Evolutionary conservation across 2,329 filamentous ascomycete genomes (phyloP), one percentile per base, ranked within the genome.

Genomic region (Aureobasidium uvarum): DNA sequence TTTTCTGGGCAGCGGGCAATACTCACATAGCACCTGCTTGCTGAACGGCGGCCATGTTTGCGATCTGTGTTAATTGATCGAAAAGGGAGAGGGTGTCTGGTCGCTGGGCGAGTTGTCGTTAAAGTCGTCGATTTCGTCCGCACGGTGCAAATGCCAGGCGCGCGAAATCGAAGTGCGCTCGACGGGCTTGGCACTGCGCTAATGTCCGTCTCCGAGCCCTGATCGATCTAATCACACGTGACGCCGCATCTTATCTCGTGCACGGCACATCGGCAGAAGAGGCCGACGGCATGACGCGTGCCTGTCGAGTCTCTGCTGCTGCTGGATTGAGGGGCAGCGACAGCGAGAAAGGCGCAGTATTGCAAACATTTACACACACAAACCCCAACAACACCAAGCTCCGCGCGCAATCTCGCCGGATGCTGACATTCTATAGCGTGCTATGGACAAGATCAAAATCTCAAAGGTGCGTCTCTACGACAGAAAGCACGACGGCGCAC

Each of bases 1-100:
- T 25, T 31, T 36, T 20, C 3, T 28, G 23, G 25, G 10, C 38
- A 16, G 16, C n/a, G 10, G 28, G 18, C 8, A 36, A 28, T 31
- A 66, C 68, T 66, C 59, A 69, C 68, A 69, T 69, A 62, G 67
- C 65, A 64, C 68, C 67, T 66, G 54, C 67, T 60, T 69, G 68
- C 60, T 69, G 68, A 54, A 68, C 73, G 66, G 76, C 76, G 62
- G 76, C 75, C 76, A 78, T 78, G 56, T 71, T 77, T 70, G 68
- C 71, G 70, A 66, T 64, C 67, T 62, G 62, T 63, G 66, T 64
- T 71, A 71, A 72, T 50, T 52, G 64, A 62, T 66, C 63, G 63
- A 41, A 64, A 52, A 51, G 28, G 55, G 63, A 46, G 43, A 46
- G 51, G 55, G 52, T 43, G 63, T 52, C 52, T 51, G 48, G 33